Percentiles rank a stretch among this genome's conserved stretches.
phyloP scores from a whole-genome alignment of 2,329 filamentous ascomycete species.

The Emmonsiellopsis sp. region DNA sequence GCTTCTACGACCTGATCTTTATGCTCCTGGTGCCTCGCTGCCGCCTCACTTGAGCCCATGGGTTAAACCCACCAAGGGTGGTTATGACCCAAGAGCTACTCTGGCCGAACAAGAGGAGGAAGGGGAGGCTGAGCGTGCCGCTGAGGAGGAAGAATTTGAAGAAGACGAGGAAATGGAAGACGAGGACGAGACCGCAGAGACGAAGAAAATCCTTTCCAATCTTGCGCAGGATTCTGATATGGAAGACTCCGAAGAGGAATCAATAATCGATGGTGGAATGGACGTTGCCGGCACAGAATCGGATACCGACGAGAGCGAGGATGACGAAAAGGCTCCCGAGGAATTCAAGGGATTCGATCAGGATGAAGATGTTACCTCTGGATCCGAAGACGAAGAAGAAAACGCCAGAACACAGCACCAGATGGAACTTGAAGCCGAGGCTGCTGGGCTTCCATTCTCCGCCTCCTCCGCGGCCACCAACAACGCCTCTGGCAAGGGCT shows the following conservation, averaged over 20 bases:
- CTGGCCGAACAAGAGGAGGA: constrained; percentile 83
- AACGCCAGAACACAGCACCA: constrained; percentile 64
- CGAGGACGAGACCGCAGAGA: constrained; percentile 28
- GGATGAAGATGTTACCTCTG: constrained; percentile 41
- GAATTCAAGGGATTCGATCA: constrained; percentile 46
- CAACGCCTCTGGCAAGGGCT: constrained; percentile 46
- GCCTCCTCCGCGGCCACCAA: constrained; percentile 38
- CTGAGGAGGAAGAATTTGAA: constrained; percentile 47
- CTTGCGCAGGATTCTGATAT: constrained; percentile 19
- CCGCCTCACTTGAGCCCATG: constrained; percentile 95
- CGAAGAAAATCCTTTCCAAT: constrained; percentile 30
- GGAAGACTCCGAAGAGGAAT: constrained; percentile 35
- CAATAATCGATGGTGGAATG: constrained; percentile 40
- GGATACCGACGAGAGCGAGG: constrained; percentile 38
- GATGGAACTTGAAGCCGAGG: constrained; percentile 84
- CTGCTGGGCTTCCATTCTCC: constrained; percentile 54
- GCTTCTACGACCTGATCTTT: constrained; percentile 75
- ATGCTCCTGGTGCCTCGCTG: constrained; percentile 79
- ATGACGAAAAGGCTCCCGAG: constrained; percentile 38
- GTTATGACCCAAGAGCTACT: constrained; percentile 82
- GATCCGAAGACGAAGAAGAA: constrained; percentile 51
- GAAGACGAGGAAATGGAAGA: constrained; percentile 36
- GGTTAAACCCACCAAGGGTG: constrained; percentile 76
- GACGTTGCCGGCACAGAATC: constrained; percentile 39
- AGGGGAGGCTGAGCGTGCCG: constrained; percentile 67